Conservation (phyloP, 495 filamentous ascomycete genomes). For the Lasiosphaeria ovina region DNA sequence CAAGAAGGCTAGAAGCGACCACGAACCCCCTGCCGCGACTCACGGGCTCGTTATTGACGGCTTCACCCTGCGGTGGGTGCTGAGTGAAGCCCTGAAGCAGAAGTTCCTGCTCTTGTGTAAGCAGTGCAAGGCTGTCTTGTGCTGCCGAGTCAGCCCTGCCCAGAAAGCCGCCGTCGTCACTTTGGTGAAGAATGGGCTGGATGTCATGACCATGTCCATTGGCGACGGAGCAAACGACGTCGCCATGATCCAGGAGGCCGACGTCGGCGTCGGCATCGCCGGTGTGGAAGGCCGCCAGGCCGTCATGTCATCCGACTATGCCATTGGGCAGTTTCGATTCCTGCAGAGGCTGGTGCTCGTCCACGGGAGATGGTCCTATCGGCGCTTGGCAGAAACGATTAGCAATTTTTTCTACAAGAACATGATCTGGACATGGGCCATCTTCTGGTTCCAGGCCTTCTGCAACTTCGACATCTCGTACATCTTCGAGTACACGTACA, state of each 20-base stretch:
- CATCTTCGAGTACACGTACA: constrained; percentile 96
- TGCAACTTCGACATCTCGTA: constrained; percentile 95
- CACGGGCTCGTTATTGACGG: constrained; percentile 98
- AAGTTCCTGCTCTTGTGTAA: constrained; percentile 96
- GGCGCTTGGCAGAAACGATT: constrained; percentile 86
- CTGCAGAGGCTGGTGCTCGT: constrained; percentile 88
- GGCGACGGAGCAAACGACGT: constrained; percentile 99
- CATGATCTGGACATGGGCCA: constrained; percentile 93
- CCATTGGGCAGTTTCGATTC: constrained; percentile 96
- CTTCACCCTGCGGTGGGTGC: constrained; percentile 85
- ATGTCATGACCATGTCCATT: constrained; percentile 95
- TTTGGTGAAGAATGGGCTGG: constrained; percentile 87
- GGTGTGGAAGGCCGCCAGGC: constrained; percentile 96
- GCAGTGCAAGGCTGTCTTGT: constrained; percentile 94
- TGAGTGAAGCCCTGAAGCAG: constrained; percentile 77
- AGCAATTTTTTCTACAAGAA: constrained; percentile 99
- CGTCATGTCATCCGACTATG: constrained; percentile 98
- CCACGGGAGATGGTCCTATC: constrained; percentile 95
- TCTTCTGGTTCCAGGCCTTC: constrained; percentile 98
- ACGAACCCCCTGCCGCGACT: constrained; percentile 79
- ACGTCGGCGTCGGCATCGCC: constrained; percentile 97
- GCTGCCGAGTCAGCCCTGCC: constrained; percentile 93
- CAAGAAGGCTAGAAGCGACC: constrained; percentile 70
- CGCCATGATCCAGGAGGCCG: constrained; percentile 99
- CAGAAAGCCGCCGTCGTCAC: constrained; percentile 97